Conservation (phyloP, 164 flowering plant genomes). For the Saururus chinensis region DNA sequence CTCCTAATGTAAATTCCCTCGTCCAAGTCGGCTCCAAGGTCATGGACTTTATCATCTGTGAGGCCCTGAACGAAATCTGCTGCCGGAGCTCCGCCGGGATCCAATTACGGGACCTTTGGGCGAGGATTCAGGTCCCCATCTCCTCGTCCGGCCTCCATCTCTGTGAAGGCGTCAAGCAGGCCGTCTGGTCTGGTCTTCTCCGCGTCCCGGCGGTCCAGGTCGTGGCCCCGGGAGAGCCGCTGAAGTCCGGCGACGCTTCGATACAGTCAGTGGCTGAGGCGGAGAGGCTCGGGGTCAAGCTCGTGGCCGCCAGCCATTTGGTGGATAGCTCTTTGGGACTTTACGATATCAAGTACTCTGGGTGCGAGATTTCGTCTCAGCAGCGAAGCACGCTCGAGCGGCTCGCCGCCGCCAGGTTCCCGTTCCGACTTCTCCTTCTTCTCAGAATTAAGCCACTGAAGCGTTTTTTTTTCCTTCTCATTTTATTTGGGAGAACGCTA, state of each 20-base stretch:
- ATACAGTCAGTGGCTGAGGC: constrained; percentile 34
- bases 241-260: constrained; percentile 11
- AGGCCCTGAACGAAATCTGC: constrained; percentile 77
- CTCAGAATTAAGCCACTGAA: too few relatives aligned
- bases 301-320: constrained; percentile 50
- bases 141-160: constrained; percentile 32
- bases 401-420: constrained; percentile 47
- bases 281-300: constrained; percentile 33
- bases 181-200: constrained; percentile 41
- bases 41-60: constrained; percentile 60
- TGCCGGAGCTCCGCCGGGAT: constrained; percentile 37
- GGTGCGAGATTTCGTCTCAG: constrained; percentile 23
- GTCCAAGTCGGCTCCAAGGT: not conserved
- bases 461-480: too few relatives aligned
- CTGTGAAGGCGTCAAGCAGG: constrained; percentile 30
- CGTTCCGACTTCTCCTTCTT: too few relatives aligned
- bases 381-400: constrained; percentile 56
- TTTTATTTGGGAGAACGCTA: too few relatives aligned
- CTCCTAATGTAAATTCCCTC: too few relatives aligned
- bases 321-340: constrained; percentile 64
- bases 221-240: constrained; percentile 2
- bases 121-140: constrained; percentile 23
- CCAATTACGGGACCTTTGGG: constrained; percentile 37
- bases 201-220: constrained; percentile 41
- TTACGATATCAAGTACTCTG: constrained; percentile 42